A percentile compares a stretch with the other conserved stretches of the same genome.
These are phyloP conservation scores for Lyophyllum atratum DNA, from an alignment of 768 basidiomycete species.

Conservation along the genomic window DNA sequence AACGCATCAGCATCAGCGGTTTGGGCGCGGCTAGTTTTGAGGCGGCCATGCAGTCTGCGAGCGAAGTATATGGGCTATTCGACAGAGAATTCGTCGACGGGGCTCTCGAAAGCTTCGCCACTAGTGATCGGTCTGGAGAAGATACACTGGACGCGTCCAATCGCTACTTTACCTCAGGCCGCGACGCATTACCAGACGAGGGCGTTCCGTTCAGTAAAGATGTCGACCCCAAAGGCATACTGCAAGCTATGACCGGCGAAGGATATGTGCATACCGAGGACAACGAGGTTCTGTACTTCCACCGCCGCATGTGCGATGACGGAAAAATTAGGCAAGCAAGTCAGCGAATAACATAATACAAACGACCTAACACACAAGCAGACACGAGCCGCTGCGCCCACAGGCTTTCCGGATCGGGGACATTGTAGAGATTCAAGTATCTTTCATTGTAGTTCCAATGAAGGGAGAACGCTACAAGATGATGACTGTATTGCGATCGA, in stretches of 20 bases:
- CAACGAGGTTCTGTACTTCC: constrained; percentile 14
- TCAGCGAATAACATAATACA: not conserved
- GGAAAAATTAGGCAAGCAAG: not conserved
- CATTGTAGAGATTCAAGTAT: constrained; percentile 14
- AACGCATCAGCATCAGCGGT: not conserved
- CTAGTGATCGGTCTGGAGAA: not conserved
- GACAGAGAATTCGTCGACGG: constrained; percentile 5
- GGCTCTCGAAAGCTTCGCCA: not conserved
- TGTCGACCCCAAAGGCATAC: constrained; percentile 7
- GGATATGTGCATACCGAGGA: constrained; percentile 14
- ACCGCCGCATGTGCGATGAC: not conserved
- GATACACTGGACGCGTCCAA: constrained; percentile 4
- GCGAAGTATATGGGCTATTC: constrained; percentile 2
- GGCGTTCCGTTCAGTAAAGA: not conserved
- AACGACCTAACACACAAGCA: not conserved
- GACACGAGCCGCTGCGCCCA: not conserved
- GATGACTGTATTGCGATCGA: constrained; percentile 4
- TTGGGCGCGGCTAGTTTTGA: not conserved
- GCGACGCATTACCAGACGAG: not conserved
- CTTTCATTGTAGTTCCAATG: constrained; percentile 12
- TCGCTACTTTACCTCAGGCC: constrained; percentile 8
- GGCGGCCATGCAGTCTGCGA: not conserved
- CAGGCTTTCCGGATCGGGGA: constrained; percentile 8
- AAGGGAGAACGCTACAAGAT: constrained; percentile 12
- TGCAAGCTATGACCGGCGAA: not conserved